These are phyloP conservation scores for Macrocybe gigantea DNA, from an alignment of 768 basidiomycete genomes.

Conservation along the genomic window DNA sequence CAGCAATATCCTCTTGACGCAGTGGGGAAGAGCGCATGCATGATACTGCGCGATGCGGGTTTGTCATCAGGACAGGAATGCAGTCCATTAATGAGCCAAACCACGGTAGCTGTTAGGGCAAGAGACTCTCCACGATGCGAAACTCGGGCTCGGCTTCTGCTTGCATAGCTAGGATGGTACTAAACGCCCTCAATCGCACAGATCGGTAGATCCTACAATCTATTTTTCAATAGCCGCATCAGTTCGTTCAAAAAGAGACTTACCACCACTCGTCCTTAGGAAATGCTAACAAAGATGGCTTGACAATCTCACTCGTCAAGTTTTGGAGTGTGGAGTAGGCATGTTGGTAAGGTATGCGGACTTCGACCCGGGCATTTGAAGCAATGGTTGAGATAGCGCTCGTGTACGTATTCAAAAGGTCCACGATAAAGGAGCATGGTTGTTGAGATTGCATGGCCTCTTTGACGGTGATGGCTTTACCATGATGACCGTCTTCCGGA, in stretches of 20 bases:
- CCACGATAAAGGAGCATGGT: not conserved
- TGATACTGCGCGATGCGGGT: slow-evolving; percentile 6
- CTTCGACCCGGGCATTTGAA: slow-evolving; percentile 9
- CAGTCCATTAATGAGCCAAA: slow-evolving; percentile 11
- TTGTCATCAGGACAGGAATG: slow-evolving; percentile 13
- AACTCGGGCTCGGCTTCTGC: not conserved
- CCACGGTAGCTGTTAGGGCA: slow-evolving; percentile 7
- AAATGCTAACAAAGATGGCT: slow-evolving; percentile 4
- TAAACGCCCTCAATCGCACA: not conserved
- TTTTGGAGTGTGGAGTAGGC: not conserved
- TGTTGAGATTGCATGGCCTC: slow-evolving; percentile 7
- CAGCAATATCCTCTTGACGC: not conserved
- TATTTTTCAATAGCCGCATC: not conserved
- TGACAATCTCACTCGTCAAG: not conserved
- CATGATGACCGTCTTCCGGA: slow-evolving; percentile 4
- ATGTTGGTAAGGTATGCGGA: slow-evolving; percentile 4
- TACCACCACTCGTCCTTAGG: slow-evolving; percentile 7
- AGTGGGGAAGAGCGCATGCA: slow-evolving; percentile 8
- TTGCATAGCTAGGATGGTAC: slow-evolving; percentile 1
- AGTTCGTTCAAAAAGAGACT: not conserved
- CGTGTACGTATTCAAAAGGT: slow-evolving; percentile 4
- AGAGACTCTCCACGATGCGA: slow-evolving; percentile 1
- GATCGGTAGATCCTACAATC: slow-evolving; percentile 4
- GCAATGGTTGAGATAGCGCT: not conserved
- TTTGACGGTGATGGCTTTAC: slow-evolving; percentile 7